These are phyloP conservation scores for Linum tenue DNA, from an alignment of 345 rosid genomes.

Conservation along the genomic window DNA sequence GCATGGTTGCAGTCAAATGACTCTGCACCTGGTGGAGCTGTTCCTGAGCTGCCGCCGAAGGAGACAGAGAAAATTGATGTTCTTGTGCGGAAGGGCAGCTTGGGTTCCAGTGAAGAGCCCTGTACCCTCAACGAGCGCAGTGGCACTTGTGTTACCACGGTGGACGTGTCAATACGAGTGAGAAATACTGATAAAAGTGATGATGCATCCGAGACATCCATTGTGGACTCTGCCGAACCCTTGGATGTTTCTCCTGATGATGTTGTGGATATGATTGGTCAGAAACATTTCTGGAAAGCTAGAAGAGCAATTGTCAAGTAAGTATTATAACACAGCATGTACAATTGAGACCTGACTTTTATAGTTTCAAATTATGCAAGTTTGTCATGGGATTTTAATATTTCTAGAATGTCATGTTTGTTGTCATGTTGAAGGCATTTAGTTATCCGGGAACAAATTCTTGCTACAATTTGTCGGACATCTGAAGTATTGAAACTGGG, in stretches of 20 bases:
- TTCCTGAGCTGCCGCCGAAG: constrained; percentile 15
- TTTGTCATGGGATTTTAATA: background rate
- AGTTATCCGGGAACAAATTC: background rate
- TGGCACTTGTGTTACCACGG: constrained; percentile 23
- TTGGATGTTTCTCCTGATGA: constrained; percentile 70
- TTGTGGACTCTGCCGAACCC: constrained; percentile 54
- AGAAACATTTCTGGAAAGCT: constrained; percentile 87
- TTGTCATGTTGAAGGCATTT: background rate
- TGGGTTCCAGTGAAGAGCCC: constrained; percentile 24
- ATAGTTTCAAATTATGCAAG: background rate
- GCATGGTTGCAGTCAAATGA: constrained; percentile 21
- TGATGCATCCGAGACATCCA: constrained; percentile 49
- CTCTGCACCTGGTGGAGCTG: constrained; percentile 9
- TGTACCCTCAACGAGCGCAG: constrained; percentile 25
- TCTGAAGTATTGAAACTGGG: background rate
- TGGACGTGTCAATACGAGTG: constrained; percentile 19
- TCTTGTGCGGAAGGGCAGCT: constrained; percentile 18
- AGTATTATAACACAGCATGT: constrained; percentile 18
- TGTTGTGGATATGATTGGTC: constrained; percentile 79
- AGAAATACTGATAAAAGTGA: constrained; percentile 45
- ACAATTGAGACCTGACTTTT: background rate
- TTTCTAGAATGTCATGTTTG: background rate
- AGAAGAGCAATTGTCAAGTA: constrained; percentile 83
- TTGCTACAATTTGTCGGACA: background rate
- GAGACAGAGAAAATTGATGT: constrained; percentile 25